phyloP scores from a whole-genome alignment of 345 rosid genomes.

The Gossypium thurberi region DNA sequence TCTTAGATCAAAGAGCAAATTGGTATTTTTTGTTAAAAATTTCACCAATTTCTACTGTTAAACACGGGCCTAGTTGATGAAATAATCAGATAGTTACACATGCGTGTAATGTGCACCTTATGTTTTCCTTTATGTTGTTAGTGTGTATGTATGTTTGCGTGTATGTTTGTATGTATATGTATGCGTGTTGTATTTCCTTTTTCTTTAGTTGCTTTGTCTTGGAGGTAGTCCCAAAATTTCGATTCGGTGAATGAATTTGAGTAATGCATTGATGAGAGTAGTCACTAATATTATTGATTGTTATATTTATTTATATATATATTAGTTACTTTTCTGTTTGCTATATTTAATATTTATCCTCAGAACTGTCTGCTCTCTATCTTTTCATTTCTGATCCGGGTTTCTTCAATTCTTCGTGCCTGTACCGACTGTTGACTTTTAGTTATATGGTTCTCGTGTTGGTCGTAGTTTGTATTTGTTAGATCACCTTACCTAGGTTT shows the following conservation, averaged over 20 bases:
- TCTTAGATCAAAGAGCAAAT: too few relatives aligned
- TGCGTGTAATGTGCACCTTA: too few relatives aligned
- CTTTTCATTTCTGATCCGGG: not conserved
- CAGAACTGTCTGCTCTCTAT: not conserved
- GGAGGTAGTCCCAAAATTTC: not conserved
- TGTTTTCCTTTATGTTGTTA: too few relatives aligned
- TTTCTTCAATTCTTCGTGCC: not conserved
- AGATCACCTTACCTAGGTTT: not conserved
- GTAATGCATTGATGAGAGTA: not conserved
- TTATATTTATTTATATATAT: not conserved
- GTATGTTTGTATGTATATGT: too few relatives aligned
- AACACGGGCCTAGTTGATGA: too few relatives aligned
- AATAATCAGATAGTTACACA: too few relatives aligned
- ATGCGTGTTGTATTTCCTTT: not conserved
- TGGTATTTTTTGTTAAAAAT: too few relatives aligned
- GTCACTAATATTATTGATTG: not conserved
- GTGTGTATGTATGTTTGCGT: too few relatives aligned
- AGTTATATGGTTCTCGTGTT: not conserved
- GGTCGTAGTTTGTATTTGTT: not conserved
- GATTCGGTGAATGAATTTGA: not conserved
- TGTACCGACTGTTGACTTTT: not conserved
- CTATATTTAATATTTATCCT: not conserved
- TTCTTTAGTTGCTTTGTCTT: not conserved
- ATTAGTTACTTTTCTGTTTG: not conserved
- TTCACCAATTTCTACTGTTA: too few relatives aligned